Conservation (phyloP, 371 early-diverging fungal genomes). For the Circinella minor region DNA sequence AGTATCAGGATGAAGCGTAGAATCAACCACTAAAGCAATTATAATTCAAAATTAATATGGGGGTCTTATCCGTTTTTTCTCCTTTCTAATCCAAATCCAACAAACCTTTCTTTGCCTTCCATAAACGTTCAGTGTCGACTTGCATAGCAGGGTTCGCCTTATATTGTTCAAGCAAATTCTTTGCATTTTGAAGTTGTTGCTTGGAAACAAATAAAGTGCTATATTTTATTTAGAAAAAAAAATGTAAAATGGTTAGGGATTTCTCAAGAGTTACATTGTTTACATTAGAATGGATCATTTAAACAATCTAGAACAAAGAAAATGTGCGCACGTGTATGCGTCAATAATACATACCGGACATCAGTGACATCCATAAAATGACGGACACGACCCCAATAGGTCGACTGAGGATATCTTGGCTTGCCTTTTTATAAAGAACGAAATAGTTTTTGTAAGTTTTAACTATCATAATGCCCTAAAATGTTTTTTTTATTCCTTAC, state of each 20-base stretch:
- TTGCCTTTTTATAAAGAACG: slow-evolving; percentile 36
- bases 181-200: slow-evolving; percentile 60
- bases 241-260: not conserved
- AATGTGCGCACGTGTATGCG: not conserved
- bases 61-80: no score
- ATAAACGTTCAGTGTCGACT: slow-evolving; percentile 57
- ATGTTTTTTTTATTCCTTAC: not conserved
- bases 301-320: no score
- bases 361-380: slow-evolving; percentile 81
- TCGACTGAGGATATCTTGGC: slow-evolving; percentile 72
- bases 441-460: not conserved
- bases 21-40: slow-evolving; percentile 61
- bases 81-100: not conserved
- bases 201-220: slow-evolving; percentile 70
- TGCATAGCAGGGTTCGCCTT: slow-evolving; percentile 44
- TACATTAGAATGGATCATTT: no score
- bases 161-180: slow-evolving; percentile 62
- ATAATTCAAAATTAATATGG: no score
- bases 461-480: not conserved
- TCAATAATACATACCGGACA: slow-evolving; percentile 5
- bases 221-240: not conserved
- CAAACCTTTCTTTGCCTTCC: slow-evolving; percentile 74
- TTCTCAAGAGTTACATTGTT: no score
- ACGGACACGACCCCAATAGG: slow-evolving; percentile 73
- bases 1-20: slow-evolving; percentile 85